Conservation (phyloP, 2,329 filamentous ascomycete species). For the Blastomyces gilchristii region DNA sequence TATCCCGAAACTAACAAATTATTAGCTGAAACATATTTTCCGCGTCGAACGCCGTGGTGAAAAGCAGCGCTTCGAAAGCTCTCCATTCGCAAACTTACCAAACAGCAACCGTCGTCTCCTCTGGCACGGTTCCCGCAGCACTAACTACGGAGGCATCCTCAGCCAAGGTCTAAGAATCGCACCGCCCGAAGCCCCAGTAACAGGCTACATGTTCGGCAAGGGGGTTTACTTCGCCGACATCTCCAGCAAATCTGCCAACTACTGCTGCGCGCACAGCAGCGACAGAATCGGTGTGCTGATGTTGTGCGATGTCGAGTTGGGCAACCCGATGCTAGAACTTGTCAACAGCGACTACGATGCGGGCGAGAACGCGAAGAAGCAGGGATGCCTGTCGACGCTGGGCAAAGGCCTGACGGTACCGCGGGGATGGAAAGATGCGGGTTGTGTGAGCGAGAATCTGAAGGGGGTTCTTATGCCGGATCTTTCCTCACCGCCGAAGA, state of each 20-base stretch:
- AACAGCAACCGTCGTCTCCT: slow-evolving; percentile 63
- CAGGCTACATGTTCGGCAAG: slow-evolving; percentile 83
- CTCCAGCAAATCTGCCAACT: slow-evolving; percentile 70
- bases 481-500: slow-evolving; percentile 11
- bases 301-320: slow-evolving; percentile 75
- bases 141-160: slow-evolving; percentile 80
- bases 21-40: slow-evolving; percentile 62
- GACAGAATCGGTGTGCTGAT: slow-evolving; percentile 63
- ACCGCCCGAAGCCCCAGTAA: slow-evolving; percentile 62
- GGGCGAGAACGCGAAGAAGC: slow-evolving; percentile 49
- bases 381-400: slow-evolving; percentile 57
- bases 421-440: slow-evolving; percentile 64
- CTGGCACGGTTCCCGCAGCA: slow-evolving; percentile 77
- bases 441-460: slow-evolving; percentile 52
- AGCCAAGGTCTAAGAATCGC: slow-evolving; percentile 84
- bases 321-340: slow-evolving; percentile 61
- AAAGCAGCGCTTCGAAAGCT: slow-evolving; percentile 54
- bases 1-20: slow-evolving; percentile 12
- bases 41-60: slow-evolving; percentile 69
- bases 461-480: slow-evolving; percentile 55
- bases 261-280: slow-evolving; percentile 56
- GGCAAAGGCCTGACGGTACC: slow-evolving; percentile 59
- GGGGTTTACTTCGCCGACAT: slow-evolving; percentile 83
- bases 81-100: slow-evolving; percentile 41
- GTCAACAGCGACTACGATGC: slow-evolving; percentile 50